phyloP scores from a whole-genome alignment of 148 eudicot genomes.

The Fallopia convolvulus region DNA sequence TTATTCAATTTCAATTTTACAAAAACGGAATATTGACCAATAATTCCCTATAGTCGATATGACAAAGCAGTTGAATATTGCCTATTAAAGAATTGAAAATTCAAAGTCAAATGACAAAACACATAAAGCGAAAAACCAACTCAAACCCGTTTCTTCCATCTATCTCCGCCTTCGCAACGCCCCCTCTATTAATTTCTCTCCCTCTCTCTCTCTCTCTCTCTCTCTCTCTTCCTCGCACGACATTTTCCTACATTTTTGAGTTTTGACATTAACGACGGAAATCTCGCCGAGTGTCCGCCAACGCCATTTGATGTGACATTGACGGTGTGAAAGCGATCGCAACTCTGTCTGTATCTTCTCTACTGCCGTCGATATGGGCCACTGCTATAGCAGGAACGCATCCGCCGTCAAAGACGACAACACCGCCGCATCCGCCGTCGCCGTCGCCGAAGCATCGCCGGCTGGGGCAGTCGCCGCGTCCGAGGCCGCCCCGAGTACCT shows the following conservation, averaged over 20 bases:
- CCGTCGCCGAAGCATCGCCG: not conserved
- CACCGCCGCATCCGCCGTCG: not conserved
- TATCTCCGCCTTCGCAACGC: not conserved
- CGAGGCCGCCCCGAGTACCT: constrained; percentile 16
- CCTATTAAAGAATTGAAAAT: not conserved
- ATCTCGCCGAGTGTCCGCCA: not conserved
- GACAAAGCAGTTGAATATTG: not conserved
- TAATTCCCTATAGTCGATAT: not conserved
- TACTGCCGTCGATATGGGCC: constrained; percentile 13
- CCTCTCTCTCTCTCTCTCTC: not conserved
- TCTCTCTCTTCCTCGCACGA: constrained; percentile 1
- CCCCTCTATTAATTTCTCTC: not conserved
- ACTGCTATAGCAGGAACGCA: constrained; percentile 12
- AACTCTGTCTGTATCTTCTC: not conserved
- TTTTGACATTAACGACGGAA: constrained; percentile 1
- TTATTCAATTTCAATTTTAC: too few species aligned
- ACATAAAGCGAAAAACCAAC: not conserved
- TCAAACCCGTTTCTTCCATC: not conserved
- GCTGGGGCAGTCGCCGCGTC: not conserved
- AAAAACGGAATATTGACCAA: not conserved
- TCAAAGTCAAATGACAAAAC: constrained; percentile 1
- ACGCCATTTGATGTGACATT: not conserved
- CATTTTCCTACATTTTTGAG: constrained; percentile 6
- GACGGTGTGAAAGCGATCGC: not conserved
- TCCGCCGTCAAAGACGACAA: constrained; percentile 19